A percentile compares a stretch with the other conserved stretches of the same genome.
These are phyloP conservation scores for Aristolochia fimbriata DNA, from an alignment of 164 flowering plant genomes.

Conservation along the genomic window DNA sequence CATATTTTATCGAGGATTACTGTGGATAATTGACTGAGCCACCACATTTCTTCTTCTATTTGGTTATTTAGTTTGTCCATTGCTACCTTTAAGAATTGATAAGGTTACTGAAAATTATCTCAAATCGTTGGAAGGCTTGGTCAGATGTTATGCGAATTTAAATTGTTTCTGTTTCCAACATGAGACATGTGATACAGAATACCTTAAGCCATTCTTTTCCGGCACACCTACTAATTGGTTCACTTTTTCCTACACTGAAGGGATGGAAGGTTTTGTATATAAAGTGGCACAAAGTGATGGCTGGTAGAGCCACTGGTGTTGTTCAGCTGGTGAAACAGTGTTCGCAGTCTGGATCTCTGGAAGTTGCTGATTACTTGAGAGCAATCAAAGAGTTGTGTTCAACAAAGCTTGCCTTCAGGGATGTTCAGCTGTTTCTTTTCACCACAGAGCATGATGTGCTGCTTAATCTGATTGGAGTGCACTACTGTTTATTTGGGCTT, in stretches of 20 bases:
- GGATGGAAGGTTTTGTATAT: conserved; percentile 60
- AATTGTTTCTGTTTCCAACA: no score
- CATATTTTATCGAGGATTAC: no score
- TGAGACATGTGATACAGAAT: no score
- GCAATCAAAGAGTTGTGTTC: conserved; percentile 32
- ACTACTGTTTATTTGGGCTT: conserved; percentile 51
- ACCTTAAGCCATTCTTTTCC: no score
- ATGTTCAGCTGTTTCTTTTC: conserved; percentile 57
- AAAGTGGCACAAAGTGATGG: conserved; percentile 49
- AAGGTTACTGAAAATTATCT: no score
- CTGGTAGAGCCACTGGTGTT: conserved; percentile 25
- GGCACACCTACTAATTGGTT: no score
- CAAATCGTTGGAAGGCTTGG: no score
- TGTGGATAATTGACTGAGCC: no score
- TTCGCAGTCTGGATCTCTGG: conserved; percentile 36
- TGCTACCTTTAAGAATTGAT: no score
- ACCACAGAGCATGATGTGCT: conserved; percentile 41
- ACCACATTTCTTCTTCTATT: no score
- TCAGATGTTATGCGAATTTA: no score
- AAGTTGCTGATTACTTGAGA: conserved; percentile 41
- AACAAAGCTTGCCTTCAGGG: conserved; percentile 45
- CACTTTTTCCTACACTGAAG: conserved; percentile 18
- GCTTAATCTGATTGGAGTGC: conserved; percentile 65
- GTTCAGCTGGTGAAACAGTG: conserved; percentile 33
- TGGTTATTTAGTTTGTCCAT: no score